phyloP scores from a whole-genome alignment of 176 grass and related monocot species.

The Paspalum notatum region DNA sequence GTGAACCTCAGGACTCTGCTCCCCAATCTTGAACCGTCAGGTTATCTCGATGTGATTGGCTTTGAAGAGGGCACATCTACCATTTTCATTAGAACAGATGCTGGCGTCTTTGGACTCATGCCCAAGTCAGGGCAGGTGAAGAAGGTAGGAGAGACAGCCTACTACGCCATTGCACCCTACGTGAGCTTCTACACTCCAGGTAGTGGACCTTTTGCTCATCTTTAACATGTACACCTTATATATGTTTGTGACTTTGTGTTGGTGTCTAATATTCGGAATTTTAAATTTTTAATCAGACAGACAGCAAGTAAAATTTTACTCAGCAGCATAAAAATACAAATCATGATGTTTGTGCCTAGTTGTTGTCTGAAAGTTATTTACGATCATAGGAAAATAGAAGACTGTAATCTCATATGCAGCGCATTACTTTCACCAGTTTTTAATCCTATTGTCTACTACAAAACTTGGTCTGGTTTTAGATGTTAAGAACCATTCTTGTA shows the following conservation, averaged over 20 bases:
- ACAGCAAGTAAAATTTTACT: neutral
- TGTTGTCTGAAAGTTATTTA: neutral
- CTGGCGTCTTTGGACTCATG: constrained; percentile 2
- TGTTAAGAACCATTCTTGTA: neutral
- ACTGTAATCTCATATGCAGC: constrained; percentile 3
- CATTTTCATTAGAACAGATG: constrained; percentile 11
- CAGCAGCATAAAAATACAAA: neutral
- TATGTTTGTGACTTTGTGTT: constrained; percentile 11
- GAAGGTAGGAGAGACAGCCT: constrained; percentile 2
- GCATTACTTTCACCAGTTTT: neutral
- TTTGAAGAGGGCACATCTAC: constrained; percentile 7
- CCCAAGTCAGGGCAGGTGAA: neutral
- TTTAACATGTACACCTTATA: neutral
- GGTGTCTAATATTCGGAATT: neutral
- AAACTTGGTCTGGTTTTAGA: neutral
- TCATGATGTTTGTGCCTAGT: neutral
- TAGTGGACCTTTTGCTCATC: neutral
- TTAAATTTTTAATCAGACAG: neutral
- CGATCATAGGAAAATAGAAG: neutral
- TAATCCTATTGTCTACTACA: neutral
- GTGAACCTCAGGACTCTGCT: neutral
- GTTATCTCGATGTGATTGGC: constrained; percentile 1
- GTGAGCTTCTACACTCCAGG: constrained; percentile 35
- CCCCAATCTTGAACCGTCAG: neutral
- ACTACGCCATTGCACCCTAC: constrained; percentile 10